Conservation (phyloP, 2,329 filamentous ascomycete species). For the Cladosporium oxysporum region DNA sequence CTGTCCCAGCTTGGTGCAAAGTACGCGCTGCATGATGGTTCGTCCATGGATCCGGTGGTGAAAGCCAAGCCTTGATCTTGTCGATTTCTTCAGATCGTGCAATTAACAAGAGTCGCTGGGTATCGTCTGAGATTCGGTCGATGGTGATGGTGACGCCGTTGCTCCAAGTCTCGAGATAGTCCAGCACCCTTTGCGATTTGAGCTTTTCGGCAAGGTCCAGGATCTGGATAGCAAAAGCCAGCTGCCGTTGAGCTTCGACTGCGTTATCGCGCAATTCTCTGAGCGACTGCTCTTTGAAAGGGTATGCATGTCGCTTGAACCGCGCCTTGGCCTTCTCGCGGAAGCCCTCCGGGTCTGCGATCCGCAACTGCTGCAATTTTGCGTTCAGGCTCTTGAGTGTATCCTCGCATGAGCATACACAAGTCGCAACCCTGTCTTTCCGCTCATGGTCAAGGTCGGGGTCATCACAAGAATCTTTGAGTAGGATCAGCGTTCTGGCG, state of each 20-base stretch:
- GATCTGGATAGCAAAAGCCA: neutral
- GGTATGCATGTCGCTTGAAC: neutral
- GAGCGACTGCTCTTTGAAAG: neutral
- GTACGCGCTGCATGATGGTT: conserved; percentile 26
- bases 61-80: conserved; percentile 25
- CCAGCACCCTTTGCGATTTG: neutral
- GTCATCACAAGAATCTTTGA: neutral
- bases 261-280: neutral
- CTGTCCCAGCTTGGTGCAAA: conserved; percentile 23
- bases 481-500: neutral
- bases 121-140: neutral
- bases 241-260: neutral
- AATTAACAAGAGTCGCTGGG: neutral
- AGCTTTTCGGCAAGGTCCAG: neutral
- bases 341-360: neutral
- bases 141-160: neutral
- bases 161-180: neutral
- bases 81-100: conserved; percentile 19
- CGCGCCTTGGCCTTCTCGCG: neutral
- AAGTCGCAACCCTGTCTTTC: neutral
- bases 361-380: neutral
- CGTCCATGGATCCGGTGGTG: conserved; percentile 26
- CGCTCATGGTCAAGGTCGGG: neutral
- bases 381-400: neutral
- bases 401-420: neutral